Conservation (phyloP, 2,329 filamentous ascomycete species). For the Xylariaceae sp. region DNA sequence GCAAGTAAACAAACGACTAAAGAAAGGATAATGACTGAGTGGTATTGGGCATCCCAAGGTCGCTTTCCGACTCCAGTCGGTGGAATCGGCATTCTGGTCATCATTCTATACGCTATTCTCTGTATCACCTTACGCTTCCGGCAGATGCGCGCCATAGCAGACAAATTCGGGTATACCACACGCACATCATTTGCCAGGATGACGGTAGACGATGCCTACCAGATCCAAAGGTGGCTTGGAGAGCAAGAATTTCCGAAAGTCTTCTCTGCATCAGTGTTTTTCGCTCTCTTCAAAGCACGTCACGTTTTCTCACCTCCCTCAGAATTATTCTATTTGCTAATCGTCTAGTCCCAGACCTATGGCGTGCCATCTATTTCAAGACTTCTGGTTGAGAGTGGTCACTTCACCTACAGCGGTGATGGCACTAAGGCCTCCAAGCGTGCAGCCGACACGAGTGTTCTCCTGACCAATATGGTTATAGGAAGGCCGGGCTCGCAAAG, state of each 20-base stretch:
- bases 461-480: constrained; percentile 56
- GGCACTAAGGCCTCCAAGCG: constrained; percentile 56
- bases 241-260: constrained; percentile 63
- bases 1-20: too few relatives aligned
- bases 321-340: too few relatives aligned
- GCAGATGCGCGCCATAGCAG: constrained; percentile 3
- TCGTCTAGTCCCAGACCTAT: constrained; percentile 47
- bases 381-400: constrained; percentile 55
- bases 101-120: constrained; percentile 3
- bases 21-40: too few relatives aligned
- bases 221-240: constrained; percentile 7
- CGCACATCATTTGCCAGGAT: constrained; percentile 11
- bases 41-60: too few relatives aligned
- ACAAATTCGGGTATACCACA: background rate
- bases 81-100: too few relatives aligned
- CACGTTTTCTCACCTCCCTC: background rate
- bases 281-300: constrained; percentile 66
- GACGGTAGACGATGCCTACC: constrained; percentile 18
- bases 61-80: too few relatives aligned
- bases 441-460: constrained; percentile 57
- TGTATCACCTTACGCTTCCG: background rate
- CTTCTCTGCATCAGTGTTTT: constrained; percentile 58
- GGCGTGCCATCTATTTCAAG: constrained; percentile 61
- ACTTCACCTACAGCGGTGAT: constrained; percentile 49
- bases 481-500: constrained; percentile 52